Conservation (phyloP, 306 rosid genomes). For the Argentina anserina region DNA sequence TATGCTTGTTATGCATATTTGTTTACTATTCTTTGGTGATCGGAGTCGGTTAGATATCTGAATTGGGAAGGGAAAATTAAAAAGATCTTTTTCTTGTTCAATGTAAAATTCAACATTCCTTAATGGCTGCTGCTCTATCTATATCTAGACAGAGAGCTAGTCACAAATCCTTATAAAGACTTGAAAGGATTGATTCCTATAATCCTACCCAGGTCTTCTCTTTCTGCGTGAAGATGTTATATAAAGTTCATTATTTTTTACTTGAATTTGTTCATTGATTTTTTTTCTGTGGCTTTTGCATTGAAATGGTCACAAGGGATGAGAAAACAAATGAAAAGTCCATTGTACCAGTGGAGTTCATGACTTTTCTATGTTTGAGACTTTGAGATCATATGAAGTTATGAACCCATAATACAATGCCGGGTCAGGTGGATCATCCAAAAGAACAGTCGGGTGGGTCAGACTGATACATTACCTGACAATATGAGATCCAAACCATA, state of each 20-base stretch:
- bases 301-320: background rate
- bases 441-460: slow-evolving; percentile 29
- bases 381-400: no score
- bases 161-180: slow-evolving; percentile 9
- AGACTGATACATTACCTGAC: slow-evolving; percentile 24
- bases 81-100: slow-evolving; percentile 28
- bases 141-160: slow-evolving; percentile 1
- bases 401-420: slow-evolving; percentile 5
- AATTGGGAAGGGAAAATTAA: slow-evolving; percentile 19
- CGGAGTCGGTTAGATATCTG: slow-evolving; percentile 26
- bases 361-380: slow-evolving; percentile 20
- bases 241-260: slow-evolving; percentile 4
- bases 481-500: slow-evolving; percentile 32
- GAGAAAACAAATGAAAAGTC: slow-evolving; percentile 19
- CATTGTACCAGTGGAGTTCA: slow-evolving; percentile 24
- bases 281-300: background rate
- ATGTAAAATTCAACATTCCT: slow-evolving; percentile 37
- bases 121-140: slow-evolving; percentile 23
- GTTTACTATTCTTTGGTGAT: slow-evolving; percentile 40
- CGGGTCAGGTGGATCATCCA: slow-evolving; percentile 4
- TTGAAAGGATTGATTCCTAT: background rate
- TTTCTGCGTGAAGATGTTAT: slow-evolving; percentile 18
- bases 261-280: slow-evolving; percentile 10
- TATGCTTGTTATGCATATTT: slow-evolving; percentile 36
- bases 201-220: background rate